These are phyloP conservation scores for Prinsepia uniflora DNA, from an alignment of 306 rosid genomes.

Conservation along the genomic window DNA sequence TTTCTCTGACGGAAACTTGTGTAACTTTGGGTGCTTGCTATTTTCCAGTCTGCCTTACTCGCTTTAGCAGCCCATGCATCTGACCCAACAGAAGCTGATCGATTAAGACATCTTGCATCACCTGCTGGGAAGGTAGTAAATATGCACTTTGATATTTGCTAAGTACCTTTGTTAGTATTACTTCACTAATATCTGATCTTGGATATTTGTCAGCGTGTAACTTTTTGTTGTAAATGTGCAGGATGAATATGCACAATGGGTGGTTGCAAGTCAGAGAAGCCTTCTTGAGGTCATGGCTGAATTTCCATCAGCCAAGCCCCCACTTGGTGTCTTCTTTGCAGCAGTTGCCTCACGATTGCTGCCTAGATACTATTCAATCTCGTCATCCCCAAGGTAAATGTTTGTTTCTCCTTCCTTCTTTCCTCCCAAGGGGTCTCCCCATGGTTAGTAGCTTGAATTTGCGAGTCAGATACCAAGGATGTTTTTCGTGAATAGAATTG, in stretches of 20 bases:
- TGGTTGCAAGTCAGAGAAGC: constrained; percentile 82
- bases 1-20: constrained; percentile 1
- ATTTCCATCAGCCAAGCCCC: constrained; percentile 86
- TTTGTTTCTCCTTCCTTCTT: background rate
- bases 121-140: constrained; percentile 86
- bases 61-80: constrained; percentile 92
- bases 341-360: constrained; percentile 87
- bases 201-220: constrained; percentile 19
- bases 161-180: background rate
- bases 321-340: constrained; percentile 90
- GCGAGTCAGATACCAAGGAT: background rate
- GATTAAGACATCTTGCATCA: constrained; percentile 84
- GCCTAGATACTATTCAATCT: constrained; percentile 95
- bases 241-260: constrained; percentile 95
- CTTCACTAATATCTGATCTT: constrained; percentile 8
- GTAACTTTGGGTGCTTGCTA: background rate
- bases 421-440: background rate
- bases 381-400: constrained; percentile 80
- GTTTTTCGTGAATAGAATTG: background rate
- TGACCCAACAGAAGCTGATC: constrained; percentile 81
- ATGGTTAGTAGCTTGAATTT: background rate
- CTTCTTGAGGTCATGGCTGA: constrained; percentile 93
- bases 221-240: constrained; percentile 30
- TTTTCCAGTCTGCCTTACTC: constrained; percentile 68
- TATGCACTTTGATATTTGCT: background rate